Base-by-base conservation (phyloP, 768 basidiomycete species). In the Amanita brunnescens region DNA sequence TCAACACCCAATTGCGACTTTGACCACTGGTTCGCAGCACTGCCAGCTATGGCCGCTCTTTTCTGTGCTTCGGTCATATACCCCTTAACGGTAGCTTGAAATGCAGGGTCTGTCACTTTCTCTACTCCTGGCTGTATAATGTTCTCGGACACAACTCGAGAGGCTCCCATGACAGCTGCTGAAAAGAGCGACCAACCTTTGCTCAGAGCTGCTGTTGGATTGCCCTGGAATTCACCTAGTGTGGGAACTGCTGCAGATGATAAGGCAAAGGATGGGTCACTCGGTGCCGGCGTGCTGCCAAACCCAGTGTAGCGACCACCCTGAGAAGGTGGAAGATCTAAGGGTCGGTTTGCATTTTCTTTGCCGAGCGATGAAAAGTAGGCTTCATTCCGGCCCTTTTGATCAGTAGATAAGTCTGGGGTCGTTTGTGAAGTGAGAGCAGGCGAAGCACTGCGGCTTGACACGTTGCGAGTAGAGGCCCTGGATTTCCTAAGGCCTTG, bases 141-240 rank as follows among this genome's bases (percentile, higher is more conserved):
- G 58, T 80, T 85, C 62, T 92, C 88, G 57, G 80, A 78, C 44
- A 97, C 88, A 14, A 69, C 86, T 59, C 80, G 80, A 5, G 83
- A 78, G 16, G 93, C 93, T 46, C 85, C 87, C 1, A 69, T 78
- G 12, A 98, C 84, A 30, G 83, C 92, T 0, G 87, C 78, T 24
- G 91, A 87, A 62, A 99, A 85, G n/a, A 98, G 68, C 21, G 91
- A 91, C 96, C 96, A 98, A 40, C 94, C 92, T 70, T 97, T 97
- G 59, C 80, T 80, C 12, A 97, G 67, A 0, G 95, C 94, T 7
- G 79, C 82, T 33, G 85, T 66, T 0, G 95, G 95, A 61, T 91
- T 91, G 40, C 86, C 80, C 63, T 95, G 90, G 26, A 98, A 68
- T 16, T 99, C 94, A 37, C 71, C 66, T 2, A 97, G 62, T 0